Percentiles rank a stretch among this genome's conserved stretches.
Conservation (phyloP, 768 basidiomycete genomes). For the Collybia nuda region DNA sequence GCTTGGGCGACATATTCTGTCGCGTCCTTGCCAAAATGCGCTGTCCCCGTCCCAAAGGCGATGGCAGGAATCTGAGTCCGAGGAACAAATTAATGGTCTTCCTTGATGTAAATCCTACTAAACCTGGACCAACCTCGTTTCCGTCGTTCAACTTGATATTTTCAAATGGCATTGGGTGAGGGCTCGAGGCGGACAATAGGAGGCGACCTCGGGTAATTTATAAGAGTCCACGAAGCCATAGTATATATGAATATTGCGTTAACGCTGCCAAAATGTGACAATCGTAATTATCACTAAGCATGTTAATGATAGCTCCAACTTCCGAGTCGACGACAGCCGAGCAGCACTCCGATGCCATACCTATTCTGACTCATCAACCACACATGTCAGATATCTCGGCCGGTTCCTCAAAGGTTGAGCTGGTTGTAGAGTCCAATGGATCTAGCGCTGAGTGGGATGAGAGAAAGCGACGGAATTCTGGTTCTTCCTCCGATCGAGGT, state of each 20-base stretch:
- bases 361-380: too few relatives aligned
- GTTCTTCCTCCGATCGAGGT: background rate
- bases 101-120: background rate
- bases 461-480: background rate
- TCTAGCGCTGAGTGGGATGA: too few relatives aligned
- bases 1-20: constrained; percentile 56
- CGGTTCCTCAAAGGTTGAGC: too few relatives aligned
- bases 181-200: background rate
- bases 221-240: background rate
- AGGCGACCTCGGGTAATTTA: background rate
- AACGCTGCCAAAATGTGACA: background rate
- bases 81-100: background rate
- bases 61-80: constrained; percentile 53
- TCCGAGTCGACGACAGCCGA: too few relatives aligned
- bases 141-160: constrained; percentile 40
- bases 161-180: constrained; percentile 28
- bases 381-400: too few relatives aligned
- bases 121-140: constrained; percentile 25
- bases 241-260: background rate
- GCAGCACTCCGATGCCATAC: too few relatives aligned
- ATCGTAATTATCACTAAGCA: too few relatives aligned
- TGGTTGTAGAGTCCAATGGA: too few relatives aligned
- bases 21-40: constrained; percentile 44
- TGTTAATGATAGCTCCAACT: too few relatives aligned
- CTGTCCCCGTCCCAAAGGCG: constrained; percentile 61